These are phyloP conservation scores for Xylariales sp. DNA, from an alignment of 2,329 filamentous ascomycete species.

Conservation along the genomic window DNA sequence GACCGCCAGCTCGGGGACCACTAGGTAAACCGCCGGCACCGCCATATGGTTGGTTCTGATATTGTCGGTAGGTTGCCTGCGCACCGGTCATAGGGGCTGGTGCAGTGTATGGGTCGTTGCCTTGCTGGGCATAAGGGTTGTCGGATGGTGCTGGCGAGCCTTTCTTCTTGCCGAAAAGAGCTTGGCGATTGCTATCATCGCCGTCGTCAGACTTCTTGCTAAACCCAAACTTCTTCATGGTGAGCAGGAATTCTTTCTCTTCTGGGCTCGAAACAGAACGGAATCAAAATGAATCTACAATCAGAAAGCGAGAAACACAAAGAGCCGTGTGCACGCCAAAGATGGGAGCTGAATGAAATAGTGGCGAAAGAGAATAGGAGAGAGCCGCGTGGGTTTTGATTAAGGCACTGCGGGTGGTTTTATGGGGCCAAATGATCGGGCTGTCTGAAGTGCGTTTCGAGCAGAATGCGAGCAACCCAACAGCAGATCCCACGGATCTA, in stretches of 20 bases:
- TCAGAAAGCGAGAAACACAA: no score
- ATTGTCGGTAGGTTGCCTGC: slow-evolving; percentile 19
- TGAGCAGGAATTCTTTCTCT: no score
- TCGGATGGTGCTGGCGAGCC: slow-evolving; percentile 39
- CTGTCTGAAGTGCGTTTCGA: slow-evolving; percentile 6
- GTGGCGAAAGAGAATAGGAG: slow-evolving; percentile 1
- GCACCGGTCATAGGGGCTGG: slow-evolving; percentile 32
- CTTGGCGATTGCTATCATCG: slow-evolving; percentile 36
- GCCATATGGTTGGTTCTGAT: slow-evolving; percentile 5
- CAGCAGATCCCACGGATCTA: slow-evolving; percentile 1
- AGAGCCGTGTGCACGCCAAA: no score
- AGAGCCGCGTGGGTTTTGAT: neutral
- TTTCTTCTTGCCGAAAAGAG: slow-evolving; percentile 53
- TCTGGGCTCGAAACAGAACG: no score
- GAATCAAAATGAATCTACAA: no score
- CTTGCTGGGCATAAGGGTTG: slow-evolving; percentile 55
- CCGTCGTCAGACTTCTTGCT: slow-evolving; percentile 51
- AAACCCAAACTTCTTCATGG: slow-evolving; percentile 59
- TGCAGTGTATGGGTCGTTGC: slow-evolving; percentile 44
- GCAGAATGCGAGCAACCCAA: slow-evolving; percentile 5
- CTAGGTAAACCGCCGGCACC: slow-evolving; percentile 21
- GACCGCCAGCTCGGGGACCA: slow-evolving; percentile 24
- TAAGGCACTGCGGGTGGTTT: slow-evolving; percentile 2
- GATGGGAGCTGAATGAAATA: neutral
- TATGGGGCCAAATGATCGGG: neutral